These are phyloP conservation scores for Haplosporangium sp. DNA, from an alignment of 371 early-diverging fungal genomes.

Conservation along the genomic window DNA sequence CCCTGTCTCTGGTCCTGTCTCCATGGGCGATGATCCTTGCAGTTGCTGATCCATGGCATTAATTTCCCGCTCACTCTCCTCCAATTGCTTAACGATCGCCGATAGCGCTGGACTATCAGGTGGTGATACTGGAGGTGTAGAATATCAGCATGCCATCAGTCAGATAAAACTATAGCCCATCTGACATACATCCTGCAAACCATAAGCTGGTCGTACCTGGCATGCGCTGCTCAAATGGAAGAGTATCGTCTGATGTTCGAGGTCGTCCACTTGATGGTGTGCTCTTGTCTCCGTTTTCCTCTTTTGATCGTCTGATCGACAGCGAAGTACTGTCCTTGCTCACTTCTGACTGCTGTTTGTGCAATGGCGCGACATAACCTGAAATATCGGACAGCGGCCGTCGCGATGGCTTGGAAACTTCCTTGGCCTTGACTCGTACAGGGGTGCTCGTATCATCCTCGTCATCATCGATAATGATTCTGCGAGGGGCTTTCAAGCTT, in stretches of 20 bases:
- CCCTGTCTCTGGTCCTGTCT: background rate
- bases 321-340: no score
- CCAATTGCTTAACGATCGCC: background rate
- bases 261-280: background rate
- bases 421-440: background rate
- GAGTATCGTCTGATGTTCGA: background rate
- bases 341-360: background rate
- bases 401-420: background rate
- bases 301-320: background rate
- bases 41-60: background rate
- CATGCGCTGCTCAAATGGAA: constrained; percentile 43
- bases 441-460: background rate
- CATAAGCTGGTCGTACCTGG: constrained; percentile 14
- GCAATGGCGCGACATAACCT: background rate
- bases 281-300: background rate
- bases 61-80: background rate
- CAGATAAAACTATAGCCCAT: background rate
- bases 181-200: background rate
- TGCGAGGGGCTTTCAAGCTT: constrained; percentile 7
- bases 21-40: background rate
- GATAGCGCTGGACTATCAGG: background rate
- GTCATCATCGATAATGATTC: constrained; percentile 22
- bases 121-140: background rate
- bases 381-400: constrained; percentile 2
- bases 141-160: background rate